Evolutionary conservation across 805 yeast species (phyloP), one percentile per base, ranked within the genome.

Genomic region (Starmerella bacillaris): DNA sequence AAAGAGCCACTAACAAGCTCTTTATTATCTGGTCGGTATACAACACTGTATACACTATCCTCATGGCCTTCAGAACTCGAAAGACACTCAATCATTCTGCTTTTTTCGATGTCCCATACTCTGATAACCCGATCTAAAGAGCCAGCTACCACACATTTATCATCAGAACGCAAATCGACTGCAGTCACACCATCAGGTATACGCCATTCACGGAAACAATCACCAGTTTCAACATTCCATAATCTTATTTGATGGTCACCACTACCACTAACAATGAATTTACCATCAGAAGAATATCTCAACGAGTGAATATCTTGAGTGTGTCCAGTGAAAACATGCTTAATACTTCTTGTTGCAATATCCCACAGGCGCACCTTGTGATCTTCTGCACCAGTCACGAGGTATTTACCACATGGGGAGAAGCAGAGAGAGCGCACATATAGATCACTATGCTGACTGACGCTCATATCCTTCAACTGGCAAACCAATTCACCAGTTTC

Each of bases 121-220:
- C 96, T 70, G 35, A 89, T 95, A 21, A 93, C 78, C 59, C 92
- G 70, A 62, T 86, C 98, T 45, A 86, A 69, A 24, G 93, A 78
- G 34, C 98, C 98, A 14, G 95, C 96, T 27, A 95, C 96, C 49
- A 89, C 82, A 49, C 74, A 70, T 48, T 75, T 72, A 27, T 95
- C 94, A 57, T 86, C 92, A 33, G 95, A 95, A 6, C 94, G 79
- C 28, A 86, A 86, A 16, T 95, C 94, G 31, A 86, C 95, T 0
- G 98, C 86, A 37, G 98, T 86, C 36, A 86, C 96, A 48, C 98
- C 98, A 56, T 86, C 96, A 59, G 86, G 95, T 49, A 86, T 84
- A 14, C 83, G 71, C 45, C 86, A 65, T 31, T 94, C 83, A 51
- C 83, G 65, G 17, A 83, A 73, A 56, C 94, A 80, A 60, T 79